Evolutionary conservation across 2,329 filamentous ascomycete genomes (phyloP).

Genomic region (Sclerotinia sclerotiorum): DNA sequence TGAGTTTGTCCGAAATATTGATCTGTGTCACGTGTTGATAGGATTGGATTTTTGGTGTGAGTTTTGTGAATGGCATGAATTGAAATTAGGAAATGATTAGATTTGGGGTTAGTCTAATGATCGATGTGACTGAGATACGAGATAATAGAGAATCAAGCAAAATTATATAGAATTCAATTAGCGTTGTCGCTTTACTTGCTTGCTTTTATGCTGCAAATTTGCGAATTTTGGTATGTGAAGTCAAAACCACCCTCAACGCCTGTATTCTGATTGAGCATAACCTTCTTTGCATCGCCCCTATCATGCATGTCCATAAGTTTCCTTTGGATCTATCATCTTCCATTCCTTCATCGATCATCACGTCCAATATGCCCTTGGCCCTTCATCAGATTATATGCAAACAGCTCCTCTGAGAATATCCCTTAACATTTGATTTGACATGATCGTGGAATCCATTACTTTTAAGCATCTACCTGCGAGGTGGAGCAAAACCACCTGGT

Average conservation of each 20-base stretch:
- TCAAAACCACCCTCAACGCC: conserved; percentile 40
- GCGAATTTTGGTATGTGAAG: conserved; percentile 38
- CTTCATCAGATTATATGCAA: conserved; percentile 6
- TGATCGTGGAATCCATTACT: conserved; percentile 15
- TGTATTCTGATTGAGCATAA: conserved; percentile 35
- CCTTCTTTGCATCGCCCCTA: conserved; percentile 8
- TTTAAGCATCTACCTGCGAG: conserved; percentile 37
- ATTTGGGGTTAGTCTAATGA: not conserved
- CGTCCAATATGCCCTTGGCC: not conserved
- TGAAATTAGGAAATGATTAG: not conserved
- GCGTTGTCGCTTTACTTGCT: conserved; percentile 30
- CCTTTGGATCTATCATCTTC: conserved; percentile 21
- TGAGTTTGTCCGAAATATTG: conserved; percentile 21
- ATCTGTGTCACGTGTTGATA: conserved; percentile 25
- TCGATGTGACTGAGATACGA: conserved; percentile 2
- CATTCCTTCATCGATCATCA: conserved; percentile 10
- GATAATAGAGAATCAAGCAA: not conserved
- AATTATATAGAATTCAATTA: conserved; percentile 18
- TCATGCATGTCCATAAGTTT: conserved; percentile 4
- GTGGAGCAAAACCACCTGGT: conserved; percentile 49
- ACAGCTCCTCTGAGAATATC: not conserved
- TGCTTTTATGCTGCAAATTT: conserved; percentile 39
- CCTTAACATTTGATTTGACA: not conserved
- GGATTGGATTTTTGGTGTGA: not conserved
- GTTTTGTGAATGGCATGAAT: not conserved